Percentiles rank a stretch among this genome's conserved stretches.
These are phyloP conservation scores for Pascua sp. DNA, from an alignment of 1,284 basidiomycete genomes.

Conservation along the genomic window DNA sequence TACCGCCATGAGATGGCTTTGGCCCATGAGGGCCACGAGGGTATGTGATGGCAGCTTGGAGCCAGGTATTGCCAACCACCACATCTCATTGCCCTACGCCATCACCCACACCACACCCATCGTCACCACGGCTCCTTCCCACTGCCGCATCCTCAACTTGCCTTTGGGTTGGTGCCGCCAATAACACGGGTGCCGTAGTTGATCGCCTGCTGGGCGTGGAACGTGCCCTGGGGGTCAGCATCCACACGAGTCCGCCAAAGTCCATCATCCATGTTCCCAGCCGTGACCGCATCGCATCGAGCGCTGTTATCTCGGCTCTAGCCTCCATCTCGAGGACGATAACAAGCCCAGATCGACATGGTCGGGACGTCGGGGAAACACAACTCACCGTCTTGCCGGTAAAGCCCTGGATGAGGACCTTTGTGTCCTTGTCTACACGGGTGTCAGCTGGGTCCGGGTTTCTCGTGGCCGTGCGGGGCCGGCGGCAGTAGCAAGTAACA, in stretches of 20 bases:
- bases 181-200: slow-evolving; percentile 91
- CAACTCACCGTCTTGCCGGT: slow-evolving; percentile 89
- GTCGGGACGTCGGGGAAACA: slow-evolving; percentile 14
- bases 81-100: no score
- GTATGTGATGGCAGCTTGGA: no score
- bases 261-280: no score
- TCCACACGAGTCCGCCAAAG: no score
- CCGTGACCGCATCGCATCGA: no score
- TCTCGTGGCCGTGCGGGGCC: background rate
- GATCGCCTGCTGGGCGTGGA: slow-evolving; percentile 92
- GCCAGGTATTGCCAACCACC: background rate
- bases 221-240: slow-evolving; percentile 69
- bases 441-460: slow-evolving; percentile 6
- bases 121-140: background rate
- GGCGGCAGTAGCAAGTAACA: background rate
- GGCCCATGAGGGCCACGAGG: no score
- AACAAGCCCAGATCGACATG: background rate
- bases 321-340: background rate
- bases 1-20: no score
- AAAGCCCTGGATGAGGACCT: slow-evolving; percentile 87
- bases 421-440: slow-evolving; percentile 75
- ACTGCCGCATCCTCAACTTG: slow-evolving; percentile 15
- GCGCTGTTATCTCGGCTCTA: no score
- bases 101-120: background rate
- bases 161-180: slow-evolving; percentile 91